Conservation (phyloP, 805 yeast genomes). For the Clavispora phyllophila region DNA sequence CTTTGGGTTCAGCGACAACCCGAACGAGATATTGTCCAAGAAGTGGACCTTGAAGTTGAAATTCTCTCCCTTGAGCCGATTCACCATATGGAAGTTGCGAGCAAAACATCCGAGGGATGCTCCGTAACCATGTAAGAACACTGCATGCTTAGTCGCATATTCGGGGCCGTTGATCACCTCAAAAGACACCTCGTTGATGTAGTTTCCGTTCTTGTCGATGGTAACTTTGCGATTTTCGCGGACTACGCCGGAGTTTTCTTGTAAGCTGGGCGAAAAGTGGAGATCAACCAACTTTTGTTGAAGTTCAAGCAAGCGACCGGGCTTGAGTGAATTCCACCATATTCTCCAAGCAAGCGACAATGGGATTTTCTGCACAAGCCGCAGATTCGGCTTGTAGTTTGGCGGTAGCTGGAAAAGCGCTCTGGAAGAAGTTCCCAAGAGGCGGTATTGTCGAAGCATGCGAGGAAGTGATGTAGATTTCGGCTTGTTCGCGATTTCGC, state of each 20-base stretch:
- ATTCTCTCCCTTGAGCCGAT: constrained; percentile 19
- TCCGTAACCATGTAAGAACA: constrained; percentile 54
- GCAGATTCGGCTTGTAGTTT: constrained; percentile 8
- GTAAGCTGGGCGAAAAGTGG: constrained; percentile 22
- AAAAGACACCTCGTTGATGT: constrained; percentile 32
- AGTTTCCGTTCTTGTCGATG: constrained; percentile 23
- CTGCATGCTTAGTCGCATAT: constrained; percentile 34
- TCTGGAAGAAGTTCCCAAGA: neutral
- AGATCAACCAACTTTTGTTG: constrained; percentile 32
- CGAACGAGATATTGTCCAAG: constrained; percentile 47
- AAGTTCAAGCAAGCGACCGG: constrained; percentile 22
- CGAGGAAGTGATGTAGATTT: neutral
- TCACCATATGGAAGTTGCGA: constrained; percentile 43
- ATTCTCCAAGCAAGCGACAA: constrained; percentile 6
- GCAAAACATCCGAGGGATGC: constrained; percentile 55
- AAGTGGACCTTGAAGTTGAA: constrained; percentile 44
- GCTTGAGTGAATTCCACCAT: constrained; percentile 21
- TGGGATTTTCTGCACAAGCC: constrained; percentile 8
- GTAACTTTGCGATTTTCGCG: constrained; percentile 14
- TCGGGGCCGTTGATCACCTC: constrained; percentile 22
- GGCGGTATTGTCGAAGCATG: neutral
- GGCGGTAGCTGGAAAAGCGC: constrained; percentile 7
- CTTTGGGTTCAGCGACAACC: constrained; percentile 46
- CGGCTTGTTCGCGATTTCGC: neutral
- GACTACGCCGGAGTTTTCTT: constrained; percentile 20